Conservation (phyloP, 179 eudicot genomes). For the Kewa caespitosa region DNA sequence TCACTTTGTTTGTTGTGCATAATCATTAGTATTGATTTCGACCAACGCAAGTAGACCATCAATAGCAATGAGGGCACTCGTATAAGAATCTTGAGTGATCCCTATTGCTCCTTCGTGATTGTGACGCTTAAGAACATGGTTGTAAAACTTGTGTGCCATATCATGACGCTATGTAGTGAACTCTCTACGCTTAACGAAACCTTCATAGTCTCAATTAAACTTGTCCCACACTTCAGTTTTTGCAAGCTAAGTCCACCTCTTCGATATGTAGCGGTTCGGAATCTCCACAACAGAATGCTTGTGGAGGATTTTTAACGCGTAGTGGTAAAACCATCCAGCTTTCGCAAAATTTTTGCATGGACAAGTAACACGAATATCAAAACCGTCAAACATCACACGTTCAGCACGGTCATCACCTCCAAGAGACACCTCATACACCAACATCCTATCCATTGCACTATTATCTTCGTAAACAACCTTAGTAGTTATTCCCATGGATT, state of each 20-base stretch:
- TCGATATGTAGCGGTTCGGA: neutral
- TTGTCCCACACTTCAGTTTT: neutral
- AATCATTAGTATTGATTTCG: neutral
- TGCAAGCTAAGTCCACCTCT: neutral
- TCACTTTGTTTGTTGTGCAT: neutral
- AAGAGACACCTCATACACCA: neutral
- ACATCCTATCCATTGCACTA: neutral
- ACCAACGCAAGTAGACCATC: neutral
- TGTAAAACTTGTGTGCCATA: neutral
- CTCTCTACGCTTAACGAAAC: neutral
- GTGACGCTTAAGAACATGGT: neutral
- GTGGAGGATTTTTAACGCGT: neutral
- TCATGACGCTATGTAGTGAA: neutral
- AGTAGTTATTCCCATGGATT: neutral
- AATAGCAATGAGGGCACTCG: neutral
- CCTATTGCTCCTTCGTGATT: neutral
- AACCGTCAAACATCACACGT: neutral
- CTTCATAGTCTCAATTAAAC: neutral
- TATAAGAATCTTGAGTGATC: neutral
- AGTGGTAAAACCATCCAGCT: neutral
- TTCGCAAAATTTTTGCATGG: neutral
- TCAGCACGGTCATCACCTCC: neutral
- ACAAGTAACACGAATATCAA: neutral
- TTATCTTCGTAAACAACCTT: neutral
- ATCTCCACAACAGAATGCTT: neutral